Evolutionary conservation across 495 filamentous ascomycete genomes (phyloP).

Genomic region (Daldinia childiae): DNA sequence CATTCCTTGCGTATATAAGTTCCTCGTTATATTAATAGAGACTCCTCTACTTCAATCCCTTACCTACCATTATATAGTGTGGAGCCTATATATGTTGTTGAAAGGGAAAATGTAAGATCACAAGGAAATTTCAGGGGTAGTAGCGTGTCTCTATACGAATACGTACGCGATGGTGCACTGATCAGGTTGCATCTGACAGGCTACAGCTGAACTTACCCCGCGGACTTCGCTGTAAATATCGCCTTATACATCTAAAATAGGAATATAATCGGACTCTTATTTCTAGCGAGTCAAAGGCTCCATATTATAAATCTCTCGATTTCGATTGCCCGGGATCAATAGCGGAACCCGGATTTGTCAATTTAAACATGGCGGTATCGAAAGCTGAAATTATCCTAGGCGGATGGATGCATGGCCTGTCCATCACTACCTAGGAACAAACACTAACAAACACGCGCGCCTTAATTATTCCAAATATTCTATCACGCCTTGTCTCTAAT

Average conservation of each 20-base stretch:
- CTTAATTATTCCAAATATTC: not conserved
- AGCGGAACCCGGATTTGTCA: not conserved
- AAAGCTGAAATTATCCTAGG: not conserved
- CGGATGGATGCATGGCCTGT: not conserved
- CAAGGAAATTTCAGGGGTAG: not conserved
- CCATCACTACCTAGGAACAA: not conserved
- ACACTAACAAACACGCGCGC: not conserved
- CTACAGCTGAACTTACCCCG: not conserved
- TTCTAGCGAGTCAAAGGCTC: not conserved
- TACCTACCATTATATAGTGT: not conserved
- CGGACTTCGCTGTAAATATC: not conserved
- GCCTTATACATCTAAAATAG: not conserved
- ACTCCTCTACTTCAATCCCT: not conserved
- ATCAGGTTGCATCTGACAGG: no score
- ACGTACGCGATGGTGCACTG: not conserved
- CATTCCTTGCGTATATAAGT: not conserved
- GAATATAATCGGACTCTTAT: not conserved
- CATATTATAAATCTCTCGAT: not conserved
- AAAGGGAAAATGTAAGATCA: not conserved
- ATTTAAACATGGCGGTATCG: not conserved
- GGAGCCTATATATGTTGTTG: not conserved
- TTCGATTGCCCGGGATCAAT: not conserved
- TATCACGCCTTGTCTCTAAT: constrained; percentile 1
- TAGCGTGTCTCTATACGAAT: not conserved
- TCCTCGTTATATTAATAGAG: not conserved